These are phyloP conservation scores for Mycosphaerella sp. DNA, from an alignment of 2,329 filamentous ascomycete species.

Conservation along the genomic window DNA sequence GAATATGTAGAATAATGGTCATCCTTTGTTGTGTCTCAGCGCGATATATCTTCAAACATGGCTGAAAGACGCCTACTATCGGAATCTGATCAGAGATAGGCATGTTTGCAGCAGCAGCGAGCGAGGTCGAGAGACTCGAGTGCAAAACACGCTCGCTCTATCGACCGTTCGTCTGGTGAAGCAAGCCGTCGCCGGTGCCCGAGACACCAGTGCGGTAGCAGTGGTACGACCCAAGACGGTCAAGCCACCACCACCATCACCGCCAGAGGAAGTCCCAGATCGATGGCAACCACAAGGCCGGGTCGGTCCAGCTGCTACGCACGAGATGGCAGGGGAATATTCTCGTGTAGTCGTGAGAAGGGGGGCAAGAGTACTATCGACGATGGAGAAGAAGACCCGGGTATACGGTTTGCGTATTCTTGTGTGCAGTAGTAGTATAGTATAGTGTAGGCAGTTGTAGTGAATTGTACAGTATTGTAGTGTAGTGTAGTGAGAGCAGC, in stretches of 20 bases:
- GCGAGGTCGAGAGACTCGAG: no score
- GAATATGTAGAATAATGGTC: conserved; percentile 19
- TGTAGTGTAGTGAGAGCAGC: no score
- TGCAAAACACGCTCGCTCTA: not conserved
- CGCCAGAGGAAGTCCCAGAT: not conserved
- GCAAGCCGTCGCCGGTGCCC: not conserved
- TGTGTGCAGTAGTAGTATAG: no score
- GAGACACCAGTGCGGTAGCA: not conserved
- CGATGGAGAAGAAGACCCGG: no score
- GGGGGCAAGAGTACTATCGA: no score
- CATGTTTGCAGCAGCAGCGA: not conserved
- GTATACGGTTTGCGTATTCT: not conserved
- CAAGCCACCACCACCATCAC: not conserved
- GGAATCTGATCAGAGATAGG: conserved; percentile 18
- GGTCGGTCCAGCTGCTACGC: not conserved
- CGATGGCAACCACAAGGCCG: not conserved
- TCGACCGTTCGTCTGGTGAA: not conserved
- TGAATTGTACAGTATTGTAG: no score
- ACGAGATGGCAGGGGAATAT: no score
- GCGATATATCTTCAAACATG: conserved; percentile 17
- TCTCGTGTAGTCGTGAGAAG: no score
- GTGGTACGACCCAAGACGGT: conserved; percentile 3
- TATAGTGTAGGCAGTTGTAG: no score
- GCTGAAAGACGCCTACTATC: conserved; percentile 18
- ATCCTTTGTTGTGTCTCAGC: conserved; percentile 16